A percentile compares a stretch with the other conserved stretches of the same genome.
Conservation (phyloP, 306 rosid genomes). For the Phaseolus lunatus region DNA sequence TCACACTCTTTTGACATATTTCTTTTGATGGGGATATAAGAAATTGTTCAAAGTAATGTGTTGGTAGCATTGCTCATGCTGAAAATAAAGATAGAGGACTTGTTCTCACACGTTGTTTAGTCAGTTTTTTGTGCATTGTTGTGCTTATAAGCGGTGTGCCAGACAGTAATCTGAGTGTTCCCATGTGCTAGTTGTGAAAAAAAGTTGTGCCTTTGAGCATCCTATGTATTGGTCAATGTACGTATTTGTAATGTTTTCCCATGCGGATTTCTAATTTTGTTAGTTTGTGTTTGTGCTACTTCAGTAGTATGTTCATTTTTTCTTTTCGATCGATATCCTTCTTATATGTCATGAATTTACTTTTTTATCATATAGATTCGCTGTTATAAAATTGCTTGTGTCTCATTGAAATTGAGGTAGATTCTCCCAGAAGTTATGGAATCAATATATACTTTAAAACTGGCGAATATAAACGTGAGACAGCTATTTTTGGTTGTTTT, state of each 20-base stretch:
- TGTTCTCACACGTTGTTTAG: conserved; percentile 26
- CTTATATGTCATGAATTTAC: not conserved
- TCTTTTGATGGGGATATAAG: not conserved
- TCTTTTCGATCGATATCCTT: not conserved
- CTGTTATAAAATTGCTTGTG: conserved; percentile 4
- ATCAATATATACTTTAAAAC: not conserved
- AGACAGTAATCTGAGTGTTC: conserved; percentile 19
- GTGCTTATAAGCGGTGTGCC: conserved; percentile 11
- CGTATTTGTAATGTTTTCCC: conserved; percentile 6
- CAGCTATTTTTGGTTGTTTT: not conserved
- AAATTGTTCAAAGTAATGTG: conserved; percentile 6
- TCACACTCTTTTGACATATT: not conserved
- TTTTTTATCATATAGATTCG: conserved; percentile 8
- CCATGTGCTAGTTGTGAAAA: conserved; percentile 11
- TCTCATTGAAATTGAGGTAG: conserved; percentile 17
- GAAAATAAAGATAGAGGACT: conserved; percentile 26
- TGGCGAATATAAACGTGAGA: conserved; percentile 13
- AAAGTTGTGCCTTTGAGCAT: conserved; percentile 28
- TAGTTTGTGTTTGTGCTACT: conserved; percentile 32
- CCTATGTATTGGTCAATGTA: conserved; percentile 29
- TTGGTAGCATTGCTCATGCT: conserved; percentile 26
- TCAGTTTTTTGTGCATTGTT: conserved; percentile 14
- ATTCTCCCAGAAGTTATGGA: conserved; percentile 21
- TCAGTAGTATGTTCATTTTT: not conserved
- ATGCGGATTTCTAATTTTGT: not conserved